Evolutionary conservation across 2,329 filamentous ascomycete genomes (phyloP).

Genomic region (Lachnellula hyalina): DNA sequence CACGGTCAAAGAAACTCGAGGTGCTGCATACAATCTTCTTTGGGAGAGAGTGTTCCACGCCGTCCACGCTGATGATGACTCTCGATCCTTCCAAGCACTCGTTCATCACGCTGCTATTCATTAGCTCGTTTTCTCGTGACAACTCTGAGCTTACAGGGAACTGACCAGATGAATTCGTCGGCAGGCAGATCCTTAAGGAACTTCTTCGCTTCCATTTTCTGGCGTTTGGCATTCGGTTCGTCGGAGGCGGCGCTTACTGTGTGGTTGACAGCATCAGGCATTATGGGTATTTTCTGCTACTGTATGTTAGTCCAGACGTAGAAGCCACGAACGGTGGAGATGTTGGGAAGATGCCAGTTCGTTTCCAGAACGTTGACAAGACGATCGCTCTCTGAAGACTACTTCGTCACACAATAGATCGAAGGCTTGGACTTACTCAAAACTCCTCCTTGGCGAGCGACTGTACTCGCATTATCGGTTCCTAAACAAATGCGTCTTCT

Average conservation of each 20-base stretch:
- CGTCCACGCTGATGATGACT: constrained; percentile 7
- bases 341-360: not conserved
- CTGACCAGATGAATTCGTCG: not conserved
- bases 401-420: too few species aligned
- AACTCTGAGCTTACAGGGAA: not conserved
- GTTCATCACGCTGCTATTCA: not conserved
- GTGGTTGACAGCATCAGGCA: not conserved
- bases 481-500: not conserved
- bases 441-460: too few species aligned
- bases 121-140: not conserved
- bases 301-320: too few species aligned
- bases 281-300: not conserved
- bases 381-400: not conserved
- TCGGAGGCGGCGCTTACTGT: not conserved
- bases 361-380: not conserved
- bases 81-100: constrained; percentile 1
- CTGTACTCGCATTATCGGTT: not conserved
- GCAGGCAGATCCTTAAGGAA: not conserved
- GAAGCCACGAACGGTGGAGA: not conserved
- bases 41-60: not conserved
- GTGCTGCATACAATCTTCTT: constrained; percentile 11
- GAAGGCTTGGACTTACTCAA: not conserved
- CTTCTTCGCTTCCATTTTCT: not conserved
- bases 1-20: constrained; percentile 12
- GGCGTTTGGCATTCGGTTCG: not conserved